A percentile compares a stretch with the other conserved stretches of the same genome.
phyloP scores from a whole-genome alignment of 1,284 basidiomycete species.

The Trichosporon coremiiforme region DNA sequence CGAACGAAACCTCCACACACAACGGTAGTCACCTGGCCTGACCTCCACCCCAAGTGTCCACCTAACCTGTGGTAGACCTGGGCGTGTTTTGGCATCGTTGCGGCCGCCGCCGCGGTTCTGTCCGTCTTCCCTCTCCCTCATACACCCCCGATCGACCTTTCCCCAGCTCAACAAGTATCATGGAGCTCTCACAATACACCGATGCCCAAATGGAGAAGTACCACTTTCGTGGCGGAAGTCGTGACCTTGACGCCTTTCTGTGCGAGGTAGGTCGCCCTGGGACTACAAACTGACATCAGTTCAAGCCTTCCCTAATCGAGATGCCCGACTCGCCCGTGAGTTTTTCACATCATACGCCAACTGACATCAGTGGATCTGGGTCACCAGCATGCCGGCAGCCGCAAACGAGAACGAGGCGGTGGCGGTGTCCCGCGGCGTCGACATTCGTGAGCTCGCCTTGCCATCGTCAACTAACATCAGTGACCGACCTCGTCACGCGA shows the following conservation, averaged over 20 bases:
- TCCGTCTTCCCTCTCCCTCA: background rate
- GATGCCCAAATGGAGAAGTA: slow-evolving; percentile 25
- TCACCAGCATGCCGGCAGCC: slow-evolving; percentile 33
- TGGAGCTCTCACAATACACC: background rate
- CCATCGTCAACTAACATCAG: slow-evolving; percentile 27
- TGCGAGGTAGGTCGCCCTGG: slow-evolving; percentile 31
- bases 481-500: slow-evolving; percentile 30
- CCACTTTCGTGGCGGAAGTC: slow-evolving; percentile 30
- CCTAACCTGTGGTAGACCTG: slow-evolving; percentile 12
- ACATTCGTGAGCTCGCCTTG: slow-evolving; percentile 28
- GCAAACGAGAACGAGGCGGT: slow-evolving; percentile 17
- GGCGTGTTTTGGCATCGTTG: background rate
- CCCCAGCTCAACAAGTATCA: background rate
- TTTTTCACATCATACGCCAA: background rate
- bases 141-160: background rate
- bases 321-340: slow-evolving; percentile 33
- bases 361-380: slow-evolving; percentile 39
- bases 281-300: slow-evolving; percentile 24
- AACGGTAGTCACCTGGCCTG: slow-evolving; percentile 13
- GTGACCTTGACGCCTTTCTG: slow-evolving; percentile 37
- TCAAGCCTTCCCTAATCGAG: slow-evolving; percentile 34
- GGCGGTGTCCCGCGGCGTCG: slow-evolving; percentile 29
- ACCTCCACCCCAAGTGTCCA: slow-evolving; percentile 27
- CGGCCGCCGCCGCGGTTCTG: background rate
- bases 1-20: no score